Base-by-base conservation (phyloP, 306 rosid species). In the Arachis hypogaea region DNA sequence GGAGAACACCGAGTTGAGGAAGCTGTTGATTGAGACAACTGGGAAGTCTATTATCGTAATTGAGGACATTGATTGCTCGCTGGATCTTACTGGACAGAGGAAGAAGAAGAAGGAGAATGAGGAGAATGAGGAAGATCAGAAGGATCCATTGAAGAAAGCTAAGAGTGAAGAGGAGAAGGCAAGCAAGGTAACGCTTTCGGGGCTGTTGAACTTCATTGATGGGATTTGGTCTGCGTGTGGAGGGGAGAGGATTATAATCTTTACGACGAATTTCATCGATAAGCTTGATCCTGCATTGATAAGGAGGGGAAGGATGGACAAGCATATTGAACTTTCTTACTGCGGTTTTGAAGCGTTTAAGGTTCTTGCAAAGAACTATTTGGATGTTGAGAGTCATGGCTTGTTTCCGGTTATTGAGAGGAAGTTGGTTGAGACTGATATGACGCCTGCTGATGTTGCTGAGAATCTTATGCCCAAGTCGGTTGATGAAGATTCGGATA, bases 141-240 rank as follows among this genome's bases (percentile, higher is more conserved):
- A 77, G 7, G 78, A 81, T 61, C 75, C 83, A 5, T 0, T 0
- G 0, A 84, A 59, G 62, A 49, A 42, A 66, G 57, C 3, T 5
- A 54, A 50, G 6, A 75, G 62, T 6, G 85, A 87, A 68, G 88
- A 84, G 4, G 63, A 42, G 7, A 72, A 75, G 11, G 44, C 38
- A 3, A 87, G 86, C 3, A 72, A 87, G 41, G 96, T 89, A 3
- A 87, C 96, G 6, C 75, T 87, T 0, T 90, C 96, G 0, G 90
- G 92, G 52, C 62, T 85, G 29, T 46, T 87, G 82, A 87, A 90
- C 62, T 82, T 82, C 38, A 86, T 86, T 6, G 93, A 90, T 82
- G 93, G 96, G 63, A 82, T 87, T 59, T 87, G 93, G 96, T 87
- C 96, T 10, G 88, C 91, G 0, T 87, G 93, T 74, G 93, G 93